Conservation (phyloP, 148 eudicot genomes). For the Arctostaphylos glauca region DNA sequence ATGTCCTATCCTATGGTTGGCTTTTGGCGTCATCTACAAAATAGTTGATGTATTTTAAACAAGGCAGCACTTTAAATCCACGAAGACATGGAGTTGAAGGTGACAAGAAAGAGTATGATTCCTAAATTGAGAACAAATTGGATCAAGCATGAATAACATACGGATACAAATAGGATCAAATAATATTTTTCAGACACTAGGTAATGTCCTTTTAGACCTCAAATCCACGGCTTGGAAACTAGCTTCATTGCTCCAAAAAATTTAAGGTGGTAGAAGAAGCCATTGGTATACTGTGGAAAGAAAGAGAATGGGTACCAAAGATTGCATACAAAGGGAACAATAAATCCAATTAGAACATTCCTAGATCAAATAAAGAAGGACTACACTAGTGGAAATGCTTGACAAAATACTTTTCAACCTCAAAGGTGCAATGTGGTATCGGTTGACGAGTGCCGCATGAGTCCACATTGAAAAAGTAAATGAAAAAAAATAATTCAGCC, state of each 20-base stretch:
- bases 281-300: background rate
- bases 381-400: background rate
- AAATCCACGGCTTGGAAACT: background rate
- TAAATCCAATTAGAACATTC: background rate
- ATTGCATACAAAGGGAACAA: background rate
- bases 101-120: background rate
- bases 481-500: background rate
- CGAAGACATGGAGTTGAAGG: background rate
- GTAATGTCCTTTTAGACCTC: background rate
- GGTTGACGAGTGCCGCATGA: background rate
- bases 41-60: background rate
- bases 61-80: background rate
- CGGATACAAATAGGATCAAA: background rate
- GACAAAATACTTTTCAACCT: background rate
- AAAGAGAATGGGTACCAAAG: background rate
- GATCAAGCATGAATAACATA: constrained; percentile 1
- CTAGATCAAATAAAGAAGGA: constrained; percentile 4
- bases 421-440: background rate
- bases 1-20: background rate
- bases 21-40: background rate
- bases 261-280: background rate
- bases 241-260: background rate
- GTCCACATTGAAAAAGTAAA: too few species aligned
- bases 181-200: background rate
- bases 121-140: background rate